Base-by-base conservation (phyloP, 768 basidiomycete species). In the Leccinum imitatum region DNA sequence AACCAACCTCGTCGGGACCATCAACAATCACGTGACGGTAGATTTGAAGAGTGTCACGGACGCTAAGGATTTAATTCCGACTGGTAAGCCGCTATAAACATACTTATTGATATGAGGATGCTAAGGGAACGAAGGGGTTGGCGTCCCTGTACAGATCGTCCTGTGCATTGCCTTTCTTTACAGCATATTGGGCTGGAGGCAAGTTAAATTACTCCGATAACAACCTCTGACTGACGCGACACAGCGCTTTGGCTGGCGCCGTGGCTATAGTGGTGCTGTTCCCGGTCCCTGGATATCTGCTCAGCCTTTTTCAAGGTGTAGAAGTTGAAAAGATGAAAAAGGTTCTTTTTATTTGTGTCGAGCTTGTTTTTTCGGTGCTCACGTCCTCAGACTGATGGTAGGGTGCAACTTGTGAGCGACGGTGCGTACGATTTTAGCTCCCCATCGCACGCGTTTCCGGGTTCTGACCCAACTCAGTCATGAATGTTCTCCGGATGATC, bases 11-110 rank as follows among this genome's bases (percentile, higher is more conserved):
- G 80, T 85, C 27, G 90, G 91, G 13, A 87, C 84, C 67, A 86
- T 92, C 67, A 91, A 88, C 70, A 91, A 90, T 56, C 73, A 91
- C 7, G 81, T 90, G 41, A 85, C 89, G 6, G 84, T 86, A 31
- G 67, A 60, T 56, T 33, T 51, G 54, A 56, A 44, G 30, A 65
- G 35, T 41, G 23, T 66, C 6, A 65, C 56, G 6, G 63, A 59
- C 33, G 61, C 53, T 13, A 57, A 60, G 46, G 60, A 70, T 51
- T 56, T 63, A 25, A 51, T 70, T 50, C 39, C 46, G 1, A 30
- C 27, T 1, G 33, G 59, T 60, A 35, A 19, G 51, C 3, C n/a
- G 3, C 8, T 6, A 35, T n/a, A 33, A 2, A 37, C 4, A 15
- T 21, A 10, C 6, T 25, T n/a, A 9, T 17, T 10, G 57, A 1